These are phyloP conservation scores for Glonium stellatum DNA, from an alignment of 495 filamentous ascomycete species.

Conservation along the genomic window DNA sequence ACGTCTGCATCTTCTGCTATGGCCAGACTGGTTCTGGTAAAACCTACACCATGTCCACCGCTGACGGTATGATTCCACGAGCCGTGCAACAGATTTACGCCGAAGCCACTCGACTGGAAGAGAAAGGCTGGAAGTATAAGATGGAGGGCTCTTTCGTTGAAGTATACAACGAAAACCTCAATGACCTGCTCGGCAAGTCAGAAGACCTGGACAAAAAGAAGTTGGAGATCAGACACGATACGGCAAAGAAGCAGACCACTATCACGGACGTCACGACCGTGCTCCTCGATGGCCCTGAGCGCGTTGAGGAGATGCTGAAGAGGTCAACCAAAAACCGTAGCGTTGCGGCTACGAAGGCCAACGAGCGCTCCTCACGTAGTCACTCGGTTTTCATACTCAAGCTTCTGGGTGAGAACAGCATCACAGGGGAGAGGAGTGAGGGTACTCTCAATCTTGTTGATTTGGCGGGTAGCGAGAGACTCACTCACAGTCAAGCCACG, in stretches of 20 bases:
- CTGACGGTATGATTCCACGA: conserved; percentile 90
- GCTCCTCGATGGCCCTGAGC: conserved; percentile 64
- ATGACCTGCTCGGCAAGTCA: conserved; percentile 77
- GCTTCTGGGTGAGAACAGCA: conserved; percentile 69
- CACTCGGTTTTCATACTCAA: conserved; percentile 96
- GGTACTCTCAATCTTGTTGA: conserved; percentile 96
- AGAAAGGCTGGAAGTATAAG: conserved; percentile 88
- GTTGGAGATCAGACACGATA: conserved; percentile 87
- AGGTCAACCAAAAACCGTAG: conserved; percentile 76
- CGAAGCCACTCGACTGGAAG: conserved; percentile 69
- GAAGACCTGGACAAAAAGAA: conserved; percentile 77
- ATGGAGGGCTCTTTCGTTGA: conserved; percentile 98
- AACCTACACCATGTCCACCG: conserved; percentile 90
- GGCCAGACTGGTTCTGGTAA: conserved; percentile 97
- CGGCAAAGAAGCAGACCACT: conserved; percentile 68
- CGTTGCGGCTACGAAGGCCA: conserved; percentile 92
- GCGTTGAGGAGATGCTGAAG: conserved; percentile 70
- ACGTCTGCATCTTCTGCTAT: conserved; percentile 99
- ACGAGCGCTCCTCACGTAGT: conserved; percentile 85
- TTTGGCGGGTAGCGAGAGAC: conserved; percentile 83
- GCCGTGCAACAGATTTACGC: conserved; percentile 90
- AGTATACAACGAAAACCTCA: conserved; percentile 95
- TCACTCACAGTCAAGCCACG: conserved; percentile 75
- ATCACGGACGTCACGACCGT: conserved; percentile 81
- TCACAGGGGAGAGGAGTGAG: conserved; percentile 77